Evolutionary conservation across 2,329 filamentous ascomycete species (phyloP), one percentile per base, ranked within the genome.

Genomic region (Nigrograna mackinnonii): DNA sequence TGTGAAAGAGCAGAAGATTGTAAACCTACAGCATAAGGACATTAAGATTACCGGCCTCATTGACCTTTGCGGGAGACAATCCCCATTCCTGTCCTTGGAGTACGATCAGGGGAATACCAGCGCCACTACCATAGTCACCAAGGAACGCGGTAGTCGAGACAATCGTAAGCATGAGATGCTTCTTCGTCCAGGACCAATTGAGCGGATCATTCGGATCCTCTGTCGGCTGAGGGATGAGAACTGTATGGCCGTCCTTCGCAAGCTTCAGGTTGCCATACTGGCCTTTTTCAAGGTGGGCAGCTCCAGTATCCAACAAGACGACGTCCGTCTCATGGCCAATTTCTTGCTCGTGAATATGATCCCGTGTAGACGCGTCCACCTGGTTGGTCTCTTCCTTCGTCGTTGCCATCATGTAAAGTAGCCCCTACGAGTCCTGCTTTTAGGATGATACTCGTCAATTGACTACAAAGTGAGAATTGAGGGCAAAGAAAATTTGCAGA

Each of bases 161-260:
- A n/a, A 77, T 68, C n/a, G 73, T 62, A 1, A 81, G 61, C 21
- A 77, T 71, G 13, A 71, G 30, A 43, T 76, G 71, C 55, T 80
- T 80, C 54, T 70, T 72, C 32, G 54, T 52, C 52, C 68, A 67
- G 5, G 62, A 65, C 78, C 78, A 81, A 55, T 80, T 80, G 33
- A 80, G 63, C 0, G 77, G 77, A 47, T 80, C 77, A 31, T 73
- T 66, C 2, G 71, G 67, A 39, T 78, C 73, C 14, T 30, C 67
- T 40, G 69, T 74, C 0, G 77, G 77, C 55, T 80, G 76, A 2
- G 78, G 78, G 28, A 79, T 77, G 37, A 80, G 64, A 22, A 78
- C 70, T 2, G 72, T 78, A 37, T 63, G 56, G 17, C 64, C 68
- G 35, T 67, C 61, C 24, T 62, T 49, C 13, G 63, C 63, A 18